phyloP scores from a whole-genome alignment of 768 basidiomycete genomes.

The Auriscalpium orientale region DNA sequence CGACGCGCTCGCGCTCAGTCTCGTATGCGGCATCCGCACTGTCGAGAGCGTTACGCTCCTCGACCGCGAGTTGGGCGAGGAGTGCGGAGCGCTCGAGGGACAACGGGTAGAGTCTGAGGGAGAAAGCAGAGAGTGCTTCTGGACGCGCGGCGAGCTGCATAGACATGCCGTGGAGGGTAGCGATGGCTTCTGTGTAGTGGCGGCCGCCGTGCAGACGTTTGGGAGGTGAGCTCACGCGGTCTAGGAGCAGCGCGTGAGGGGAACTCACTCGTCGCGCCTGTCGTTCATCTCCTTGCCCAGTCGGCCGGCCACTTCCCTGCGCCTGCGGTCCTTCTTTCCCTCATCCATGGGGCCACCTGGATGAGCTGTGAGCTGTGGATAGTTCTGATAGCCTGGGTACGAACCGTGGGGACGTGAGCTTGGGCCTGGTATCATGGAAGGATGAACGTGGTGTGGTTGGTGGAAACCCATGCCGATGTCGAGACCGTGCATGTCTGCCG shows the following conservation, averaged over 20 bases:
- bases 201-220: slow-evolving; percentile 36
- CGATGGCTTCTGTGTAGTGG: slow-evolving; percentile 56
- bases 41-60: slow-evolving; percentile 63
- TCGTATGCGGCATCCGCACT: slow-evolving; percentile 64
- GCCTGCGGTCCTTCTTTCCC: slow-evolving; percentile 54
- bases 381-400: not conserved
- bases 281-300: slow-evolving; percentile 68
- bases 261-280: slow-evolving; percentile 64
- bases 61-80: slow-evolving; percentile 55
- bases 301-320: slow-evolving; percentile 63
- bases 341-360: slow-evolving; percentile 28
- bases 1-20: slow-evolving; percentile 72
- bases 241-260: slow-evolving; percentile 1
- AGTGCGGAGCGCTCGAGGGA: slow-evolving; percentile 72
- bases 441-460: slow-evolving; percentile 37
- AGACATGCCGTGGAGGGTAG: slow-evolving; percentile 48
- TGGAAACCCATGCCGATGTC: slow-evolving; percentile 27
- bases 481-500: slow-evolving; percentile 21
- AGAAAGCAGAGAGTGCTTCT: slow-evolving; percentile 56
- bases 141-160: slow-evolving; percentile 63
- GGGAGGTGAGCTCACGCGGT: slow-evolving; percentile 4
- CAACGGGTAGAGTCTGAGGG: slow-evolving; percentile 63
- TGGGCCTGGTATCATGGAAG: slow-evolving; percentile 29
- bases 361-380: not conserved
- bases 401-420: slow-evolving; percentile 4